Conservation (phyloP, 208 protist species). For the Leishmania guyanensis region DNA sequence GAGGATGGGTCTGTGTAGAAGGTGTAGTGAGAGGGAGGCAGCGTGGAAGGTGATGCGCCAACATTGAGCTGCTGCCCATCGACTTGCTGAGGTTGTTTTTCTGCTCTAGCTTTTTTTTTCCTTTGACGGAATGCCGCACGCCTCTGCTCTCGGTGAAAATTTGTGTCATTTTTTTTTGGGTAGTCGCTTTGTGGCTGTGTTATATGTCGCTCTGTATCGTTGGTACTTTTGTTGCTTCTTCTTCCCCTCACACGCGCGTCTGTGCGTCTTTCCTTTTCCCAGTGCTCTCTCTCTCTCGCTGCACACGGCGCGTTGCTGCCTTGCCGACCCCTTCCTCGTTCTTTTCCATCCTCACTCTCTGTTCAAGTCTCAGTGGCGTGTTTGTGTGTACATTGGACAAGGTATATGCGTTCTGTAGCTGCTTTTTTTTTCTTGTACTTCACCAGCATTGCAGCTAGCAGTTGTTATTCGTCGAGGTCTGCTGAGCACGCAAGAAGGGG, state of each 20-base stretch:
- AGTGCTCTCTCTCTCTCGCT: background rate
- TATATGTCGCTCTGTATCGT: background rate
- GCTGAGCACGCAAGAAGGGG: background rate
- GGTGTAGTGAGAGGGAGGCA: background rate
- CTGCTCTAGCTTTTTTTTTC: background rate
- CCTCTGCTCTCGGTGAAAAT: background rate
- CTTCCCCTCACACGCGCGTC: background rate
- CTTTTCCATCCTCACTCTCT: background rate
- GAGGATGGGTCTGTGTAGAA: background rate
- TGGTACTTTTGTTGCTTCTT: constrained; percentile 9
- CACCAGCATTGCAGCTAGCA: background rate
- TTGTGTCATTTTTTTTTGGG: background rate
- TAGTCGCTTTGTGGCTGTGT: background rate
- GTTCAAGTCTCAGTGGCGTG: background rate
- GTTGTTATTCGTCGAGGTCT: background rate
- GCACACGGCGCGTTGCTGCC: background rate
- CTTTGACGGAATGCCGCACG: background rate
- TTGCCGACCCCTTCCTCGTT: background rate
- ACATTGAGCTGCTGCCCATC: background rate
- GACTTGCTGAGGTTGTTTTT: background rate
- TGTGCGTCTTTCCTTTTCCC: background rate
- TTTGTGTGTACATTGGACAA: background rate
- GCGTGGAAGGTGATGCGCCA: background rate
- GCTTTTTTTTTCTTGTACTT: background rate
- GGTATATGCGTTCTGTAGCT: background rate